Base-by-base conservation (phyloP, 768 basidiomycete species). In the Tulasnella sp. region DNA sequence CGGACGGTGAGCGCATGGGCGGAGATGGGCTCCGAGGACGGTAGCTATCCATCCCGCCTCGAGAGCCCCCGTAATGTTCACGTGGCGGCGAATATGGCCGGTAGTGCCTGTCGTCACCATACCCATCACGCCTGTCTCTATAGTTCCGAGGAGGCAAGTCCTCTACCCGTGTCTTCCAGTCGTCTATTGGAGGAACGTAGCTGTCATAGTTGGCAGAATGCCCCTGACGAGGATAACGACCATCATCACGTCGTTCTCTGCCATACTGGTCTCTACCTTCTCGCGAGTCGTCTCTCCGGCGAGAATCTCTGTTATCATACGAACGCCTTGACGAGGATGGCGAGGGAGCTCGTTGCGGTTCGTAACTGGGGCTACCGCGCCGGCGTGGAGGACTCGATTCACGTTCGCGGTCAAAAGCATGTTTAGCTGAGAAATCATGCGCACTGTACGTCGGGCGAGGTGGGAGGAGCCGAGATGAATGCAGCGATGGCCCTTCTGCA, bases 141-240 rank as follows among this genome's bases (percentile, higher is more conserved):
- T 58, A 44, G 15, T 26, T 27, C 11, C 55, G 38, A 4, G 42
- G 4, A 21, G 41, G 42, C 4, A 21, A 21, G 17, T 58, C 55
- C 26, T 58, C 55, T 7, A 13, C 21, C 15, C 55, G 42, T 13
- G 41, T 45, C 32, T 42, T 58, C 55, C 55, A 58, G 44, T 58
- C 55, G 21, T 58, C 55, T 4, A 19, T 23, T 15, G 17, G 27
- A n/a, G 52, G 8, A 24, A 38, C 51, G 51, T 23, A 23, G 23
- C 47, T 5, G 47, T 48, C 47, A n/a, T 48, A 48, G 11, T 38
- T 38, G 7, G 34, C n/a, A 42, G 30, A 30, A 30, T 55, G 54
- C 19, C 8, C 45, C 38, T 32, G 42, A 23, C 54, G 54, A 55
- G 34, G 41, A 23, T 55, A 44, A n/a, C 54, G 54, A 15, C 43